phyloP scores from a whole-genome alignment of 306 rosid species.

The Vigna mungo region DNA sequence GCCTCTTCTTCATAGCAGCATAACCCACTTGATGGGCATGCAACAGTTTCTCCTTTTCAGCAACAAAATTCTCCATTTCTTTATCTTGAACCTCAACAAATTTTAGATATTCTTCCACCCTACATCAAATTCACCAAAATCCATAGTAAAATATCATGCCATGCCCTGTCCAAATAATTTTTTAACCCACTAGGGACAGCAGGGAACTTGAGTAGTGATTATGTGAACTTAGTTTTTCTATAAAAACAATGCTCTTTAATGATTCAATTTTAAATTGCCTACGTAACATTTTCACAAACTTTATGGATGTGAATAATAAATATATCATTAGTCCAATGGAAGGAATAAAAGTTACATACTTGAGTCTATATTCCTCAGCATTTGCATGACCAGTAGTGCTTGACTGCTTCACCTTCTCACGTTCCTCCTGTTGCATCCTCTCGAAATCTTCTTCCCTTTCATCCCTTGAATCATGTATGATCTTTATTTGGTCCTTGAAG shows the following conservation, averaged over 20 bases:
- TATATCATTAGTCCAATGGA: slow-evolving; percentile 16
- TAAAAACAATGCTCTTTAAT: neutral
- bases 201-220: no score
- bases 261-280: neutral
- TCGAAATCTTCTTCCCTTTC: slow-evolving; percentile 75
- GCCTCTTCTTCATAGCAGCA: slow-evolving; percentile 58
- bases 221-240: neutral
- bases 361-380: slow-evolving; percentile 55
- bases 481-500: slow-evolving; percentile 64
- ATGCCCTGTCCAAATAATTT: no score
- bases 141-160: neutral
- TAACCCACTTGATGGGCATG: slow-evolving; percentile 56
- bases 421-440: slow-evolving; percentile 80
- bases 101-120: slow-evolving; percentile 57
- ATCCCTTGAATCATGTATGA: slow-evolving; percentile 59
- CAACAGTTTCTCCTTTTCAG: slow-evolving; percentile 56
- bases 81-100: slow-evolving; percentile 68
- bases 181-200: no score
- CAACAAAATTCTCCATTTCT: slow-evolving; percentile 68
- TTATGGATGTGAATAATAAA: slow-evolving; percentile 16
- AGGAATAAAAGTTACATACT: slow-evolving; percentile 48
- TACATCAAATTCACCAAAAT: slow-evolving; percentile 33
- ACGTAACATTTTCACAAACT: neutral
- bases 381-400: slow-evolving; percentile 46
- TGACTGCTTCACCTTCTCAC: slow-evolving; percentile 71